Base-by-base conservation (phyloP, 352 stramenopile species). In the Pythium brassicae region DNA sequence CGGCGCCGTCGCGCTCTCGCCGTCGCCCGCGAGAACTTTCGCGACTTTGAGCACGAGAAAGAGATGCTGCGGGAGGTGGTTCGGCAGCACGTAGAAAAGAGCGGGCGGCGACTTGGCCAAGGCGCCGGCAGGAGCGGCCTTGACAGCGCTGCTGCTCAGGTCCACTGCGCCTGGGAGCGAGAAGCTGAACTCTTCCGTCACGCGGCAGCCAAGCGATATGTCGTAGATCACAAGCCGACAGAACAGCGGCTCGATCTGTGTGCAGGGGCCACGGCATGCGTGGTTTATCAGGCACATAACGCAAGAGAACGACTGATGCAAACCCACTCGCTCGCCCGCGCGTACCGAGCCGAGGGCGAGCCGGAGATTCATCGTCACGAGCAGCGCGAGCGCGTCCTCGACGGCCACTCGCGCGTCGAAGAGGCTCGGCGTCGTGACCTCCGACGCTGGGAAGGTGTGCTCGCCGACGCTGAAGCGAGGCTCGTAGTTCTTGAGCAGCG, bases 141-240 rank as follows among this genome's bases (percentile, higher is more conserved):
- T 47, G 25, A 29, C 50, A 29, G 53, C 26, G 53, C 23, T 61
- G 27, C 25, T 39, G 12, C 8, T 69, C 63, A 48, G 34, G 50
- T 42, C 43, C 15, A 57, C 23, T 15, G 44, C 59, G 15, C 50
- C 51, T 14, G 73, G 64, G 9, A 91, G 57, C 17, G 62, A 58
- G 43, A 89, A 92, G 32, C 64, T 61, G 48, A 87, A 87, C 43
- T 92, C 83, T 53, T 92, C 83, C 0, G 74, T 84, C 4, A 74
- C 71, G 32, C 83, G 69, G 34, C 69, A 83, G 40, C 65, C 68
- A 9, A 82, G 56, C 7, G 63, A 69, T 9, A 82, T 57, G 45
- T 93, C 83, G 52, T 89, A 93, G 34, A 91, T 50, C 9, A 83
- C 23, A 35, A 91, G 57, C 3, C 71, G 73, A 55, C 78, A 92